These are phyloP conservation scores for Prunus mume DNA, from an alignment of 306 rosid species.

Conservation along the genomic window DNA sequence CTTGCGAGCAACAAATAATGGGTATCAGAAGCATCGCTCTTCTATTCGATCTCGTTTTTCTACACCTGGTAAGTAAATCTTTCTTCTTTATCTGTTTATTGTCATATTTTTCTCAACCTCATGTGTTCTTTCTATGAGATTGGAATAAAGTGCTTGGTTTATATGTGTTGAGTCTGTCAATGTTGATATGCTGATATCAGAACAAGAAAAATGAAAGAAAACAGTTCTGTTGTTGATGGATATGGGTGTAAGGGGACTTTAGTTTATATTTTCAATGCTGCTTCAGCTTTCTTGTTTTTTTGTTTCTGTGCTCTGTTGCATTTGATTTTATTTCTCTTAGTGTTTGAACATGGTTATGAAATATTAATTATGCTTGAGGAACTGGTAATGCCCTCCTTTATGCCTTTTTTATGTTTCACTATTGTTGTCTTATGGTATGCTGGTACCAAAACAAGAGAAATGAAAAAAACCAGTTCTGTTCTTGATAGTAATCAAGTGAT, in stretches of 20 bases:
- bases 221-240: background rate
- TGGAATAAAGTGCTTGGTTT: background rate
- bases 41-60: slow-evolving; percentile 67
- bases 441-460: no score
- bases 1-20: slow-evolving; percentile 47
- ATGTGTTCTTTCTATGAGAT: background rate
- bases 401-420: background rate
- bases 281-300: background rate
- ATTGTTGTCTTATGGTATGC: background rate
- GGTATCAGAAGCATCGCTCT: slow-evolving; percentile 71
- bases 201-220: background rate
- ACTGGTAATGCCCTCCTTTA: background rate
- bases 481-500: background rate
- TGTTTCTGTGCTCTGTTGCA: background rate
- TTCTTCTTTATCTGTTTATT: background rate
- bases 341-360: background rate
- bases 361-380: background rate
- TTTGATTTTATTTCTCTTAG: background rate
- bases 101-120: background rate
- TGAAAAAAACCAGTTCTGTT: background rate
- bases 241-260: background rate
- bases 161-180: background rate
- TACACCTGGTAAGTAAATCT: slow-evolving; percentile 56
- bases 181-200: background rate
- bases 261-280: background rate